Conservation (phyloP, 495 filamentous ascomycete genomes). For the Neurospora africana region DNA sequence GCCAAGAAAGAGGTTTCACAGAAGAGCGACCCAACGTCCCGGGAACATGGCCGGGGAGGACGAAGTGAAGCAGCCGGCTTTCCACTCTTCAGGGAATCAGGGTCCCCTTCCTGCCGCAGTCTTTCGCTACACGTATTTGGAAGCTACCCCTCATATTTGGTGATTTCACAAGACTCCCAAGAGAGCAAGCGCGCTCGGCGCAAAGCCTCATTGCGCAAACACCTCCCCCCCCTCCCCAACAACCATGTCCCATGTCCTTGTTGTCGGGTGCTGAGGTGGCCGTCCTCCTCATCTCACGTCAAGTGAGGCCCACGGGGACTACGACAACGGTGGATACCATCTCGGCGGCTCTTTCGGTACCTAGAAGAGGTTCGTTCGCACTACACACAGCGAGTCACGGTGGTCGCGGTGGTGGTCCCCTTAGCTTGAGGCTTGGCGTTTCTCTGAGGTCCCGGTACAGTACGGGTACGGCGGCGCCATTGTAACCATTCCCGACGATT, state of each 20-base stretch:
- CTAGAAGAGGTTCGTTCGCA: not conserved
- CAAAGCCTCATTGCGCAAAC: not conserved
- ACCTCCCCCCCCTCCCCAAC: not conserved
- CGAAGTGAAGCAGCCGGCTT: not conserved
- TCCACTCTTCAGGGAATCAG: not conserved
- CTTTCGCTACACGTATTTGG: not conserved
- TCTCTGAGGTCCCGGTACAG: not conserved
- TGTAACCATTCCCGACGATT: not conserved
- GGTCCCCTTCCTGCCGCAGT: not conserved
- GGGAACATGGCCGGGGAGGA: not conserved
- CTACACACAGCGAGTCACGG: not conserved
- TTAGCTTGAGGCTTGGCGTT: not conserved
- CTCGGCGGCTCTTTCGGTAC: not conserved
- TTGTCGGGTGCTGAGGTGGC: not conserved
- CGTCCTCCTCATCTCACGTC: not conserved
- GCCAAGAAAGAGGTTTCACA: not conserved
- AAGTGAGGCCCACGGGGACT: not conserved
- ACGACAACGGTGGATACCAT: not conserved
- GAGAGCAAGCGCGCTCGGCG: not conserved
- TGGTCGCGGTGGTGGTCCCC: not conserved
- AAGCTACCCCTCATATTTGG: not conserved
- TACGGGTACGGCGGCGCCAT: not conserved
- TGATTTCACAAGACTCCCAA: not conserved
- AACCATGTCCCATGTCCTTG: not conserved
- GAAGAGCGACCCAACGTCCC: not conserved